Evolutionary conservation across 345 rosid genomes (phyloP).

Genomic region (Eucalyptus regnans): DNA sequence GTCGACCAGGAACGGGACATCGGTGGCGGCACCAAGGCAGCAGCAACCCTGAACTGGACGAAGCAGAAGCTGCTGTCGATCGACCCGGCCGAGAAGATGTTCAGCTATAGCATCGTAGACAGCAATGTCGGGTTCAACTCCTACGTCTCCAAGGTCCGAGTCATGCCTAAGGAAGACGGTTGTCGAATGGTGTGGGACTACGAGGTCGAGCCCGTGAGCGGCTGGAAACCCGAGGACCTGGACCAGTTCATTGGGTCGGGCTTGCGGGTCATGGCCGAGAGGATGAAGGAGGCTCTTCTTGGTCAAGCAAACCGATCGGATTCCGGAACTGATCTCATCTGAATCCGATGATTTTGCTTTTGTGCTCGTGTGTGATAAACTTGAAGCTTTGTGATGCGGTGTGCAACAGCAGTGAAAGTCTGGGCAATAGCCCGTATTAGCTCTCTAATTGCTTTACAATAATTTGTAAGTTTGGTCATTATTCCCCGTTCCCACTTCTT

Average conservation of each 20-base stretch:
- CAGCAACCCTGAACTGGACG: conserved; percentile 14
- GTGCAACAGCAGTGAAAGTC: not conserved
- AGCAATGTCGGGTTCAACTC: conserved; percentile 28
- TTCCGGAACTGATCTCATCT: not conserved
- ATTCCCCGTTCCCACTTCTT: no score
- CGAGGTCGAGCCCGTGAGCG: conserved; percentile 27
- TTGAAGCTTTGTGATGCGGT: not conserved
- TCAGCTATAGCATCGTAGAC: conserved; percentile 18
- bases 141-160: conserved; percentile 15
- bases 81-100: conserved; percentile 3
- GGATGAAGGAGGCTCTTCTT: conserved; percentile 22
- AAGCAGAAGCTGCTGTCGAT: conserved; percentile 31
- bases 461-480: not conserved
- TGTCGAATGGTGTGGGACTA: conserved; percentile 28
- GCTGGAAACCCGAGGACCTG: conserved; percentile 24
- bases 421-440: not conserved
- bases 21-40: not conserved
- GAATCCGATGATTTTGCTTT: not conserved
- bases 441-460: not conserved
- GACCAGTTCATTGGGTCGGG: conserved; percentile 17
- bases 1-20: not conserved
- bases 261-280: conserved; percentile 27
- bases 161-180: conserved; percentile 3
- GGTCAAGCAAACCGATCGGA: not conserved
- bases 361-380: not conserved